Conservation (phyloP, 2,329 filamentous ascomycete genomes). For the Colletotrichum tropicicola region DNA sequence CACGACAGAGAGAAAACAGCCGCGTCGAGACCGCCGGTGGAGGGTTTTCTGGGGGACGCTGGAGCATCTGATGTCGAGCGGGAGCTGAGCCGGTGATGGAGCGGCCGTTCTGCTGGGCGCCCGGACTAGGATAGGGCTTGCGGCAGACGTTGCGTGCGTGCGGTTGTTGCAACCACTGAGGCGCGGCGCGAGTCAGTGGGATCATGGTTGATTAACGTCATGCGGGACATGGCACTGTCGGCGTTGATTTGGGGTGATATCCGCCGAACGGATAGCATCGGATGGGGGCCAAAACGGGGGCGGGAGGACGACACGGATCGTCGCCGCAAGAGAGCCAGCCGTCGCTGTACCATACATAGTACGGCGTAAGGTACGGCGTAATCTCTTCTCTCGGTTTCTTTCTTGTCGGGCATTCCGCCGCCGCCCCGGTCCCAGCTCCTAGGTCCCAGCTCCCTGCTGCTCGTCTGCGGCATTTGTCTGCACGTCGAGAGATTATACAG, state of each 20-base stretch:
- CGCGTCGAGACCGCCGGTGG: neutral
- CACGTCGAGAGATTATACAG: neutral
- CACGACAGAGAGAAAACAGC: neutral
- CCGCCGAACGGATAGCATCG: neutral
- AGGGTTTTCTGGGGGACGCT: neutral
- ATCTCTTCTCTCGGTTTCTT: neutral
- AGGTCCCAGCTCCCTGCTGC: neutral
- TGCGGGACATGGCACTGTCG: neutral
- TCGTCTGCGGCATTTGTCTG: neutral
- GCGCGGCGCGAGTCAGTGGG: conserved; percentile 17
- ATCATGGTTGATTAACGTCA: conserved; percentile 13
- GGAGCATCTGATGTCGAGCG: conserved; percentile 7
- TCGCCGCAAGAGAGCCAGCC: neutral
- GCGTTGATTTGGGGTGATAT: neutral
- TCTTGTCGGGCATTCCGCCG: neutral
- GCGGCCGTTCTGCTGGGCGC: neutral
- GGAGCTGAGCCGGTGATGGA: conserved; percentile 1
- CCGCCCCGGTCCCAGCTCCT: neutral
- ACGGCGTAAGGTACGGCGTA: neutral
- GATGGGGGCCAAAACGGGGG: conserved; percentile 11
- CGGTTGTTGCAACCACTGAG: neutral
- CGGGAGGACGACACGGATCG: neutral
- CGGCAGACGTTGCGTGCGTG: neutral
- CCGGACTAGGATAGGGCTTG: conserved; percentile 4
- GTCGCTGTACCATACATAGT: no score